phyloP scores from a whole-genome alignment of 2,329 filamentous ascomycete species.

The Helotiales sp. region DNA sequence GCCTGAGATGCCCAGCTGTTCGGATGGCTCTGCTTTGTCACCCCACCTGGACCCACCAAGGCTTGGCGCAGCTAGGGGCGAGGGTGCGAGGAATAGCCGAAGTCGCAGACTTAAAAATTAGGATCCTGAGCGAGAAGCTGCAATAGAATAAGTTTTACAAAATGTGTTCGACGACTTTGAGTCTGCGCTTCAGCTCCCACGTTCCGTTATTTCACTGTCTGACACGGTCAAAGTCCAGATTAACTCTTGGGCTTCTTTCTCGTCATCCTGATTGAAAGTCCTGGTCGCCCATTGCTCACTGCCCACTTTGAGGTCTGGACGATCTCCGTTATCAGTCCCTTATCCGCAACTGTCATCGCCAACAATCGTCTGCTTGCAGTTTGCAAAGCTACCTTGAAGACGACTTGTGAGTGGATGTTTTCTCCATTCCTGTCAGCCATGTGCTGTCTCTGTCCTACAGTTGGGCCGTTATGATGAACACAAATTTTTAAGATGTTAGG shows the following conservation, averaged over 20 bases:
- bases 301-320: too few species aligned
- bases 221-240: background rate
- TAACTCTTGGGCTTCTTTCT: background rate
- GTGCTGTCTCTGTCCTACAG: background rate
- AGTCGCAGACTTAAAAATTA: slow-evolving; percentile 15
- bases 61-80: slow-evolving; percentile 3
- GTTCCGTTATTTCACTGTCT: background rate
- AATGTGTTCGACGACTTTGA: slow-evolving; percentile 24
- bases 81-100: slow-evolving; percentile 23
- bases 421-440: background rate
- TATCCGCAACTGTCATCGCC: background rate
- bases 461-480: slow-evolving; percentile 36
- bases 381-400: background rate
- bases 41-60: background rate
- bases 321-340: slow-evolving; percentile 5
- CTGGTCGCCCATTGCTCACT: too few species aligned
- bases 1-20: too few species aligned
- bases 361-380: background rate
- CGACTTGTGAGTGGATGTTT: background rate
- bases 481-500: slow-evolving; percentile 41
- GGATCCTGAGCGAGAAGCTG: slow-evolving; percentile 11
- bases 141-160: slow-evolving; percentile 23
- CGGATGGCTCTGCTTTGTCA: background rate
- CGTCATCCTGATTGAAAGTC: slow-evolving; percentile 12
- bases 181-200: background rate